phyloP scores from a whole-genome alignment of 495 filamentous ascomycete genomes.

The Penicillium bovifimosum region DNA sequence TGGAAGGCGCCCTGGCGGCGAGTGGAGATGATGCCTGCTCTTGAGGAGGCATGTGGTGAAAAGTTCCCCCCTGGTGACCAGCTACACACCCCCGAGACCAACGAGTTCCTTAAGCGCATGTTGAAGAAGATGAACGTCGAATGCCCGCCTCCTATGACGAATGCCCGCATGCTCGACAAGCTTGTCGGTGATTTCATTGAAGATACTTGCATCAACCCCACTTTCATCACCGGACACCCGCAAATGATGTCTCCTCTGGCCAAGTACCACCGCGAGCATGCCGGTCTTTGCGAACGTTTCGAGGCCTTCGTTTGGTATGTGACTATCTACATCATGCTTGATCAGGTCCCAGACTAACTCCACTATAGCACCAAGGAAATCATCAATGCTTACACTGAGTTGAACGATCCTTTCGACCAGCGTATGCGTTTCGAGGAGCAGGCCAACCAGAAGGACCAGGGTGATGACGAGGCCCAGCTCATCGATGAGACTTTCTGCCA shows the following conservation, averaged over 20 bases:
- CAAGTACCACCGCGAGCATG: constrained; percentile 79
- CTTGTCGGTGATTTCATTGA: constrained; percentile 96
- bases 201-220: constrained; percentile 87
- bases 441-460: constrained; percentile 88
- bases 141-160: constrained; percentile 84
- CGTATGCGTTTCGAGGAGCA: constrained; percentile 94
- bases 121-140: constrained; percentile 87
- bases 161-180: constrained; percentile 96
- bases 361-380: constrained; percentile 65
- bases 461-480: constrained; percentile 93
- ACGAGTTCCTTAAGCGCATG: constrained; percentile 76
- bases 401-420: constrained; percentile 96
- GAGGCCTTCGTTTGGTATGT: constrained; percentile 76
- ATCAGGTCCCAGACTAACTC: background rate
- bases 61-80: constrained; percentile 88
- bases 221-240: constrained; percentile 90
- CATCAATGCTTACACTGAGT: constrained; percentile 93
- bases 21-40: constrained; percentile 92
- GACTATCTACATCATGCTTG: constrained; percentile 79
- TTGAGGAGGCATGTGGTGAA: constrained; percentile 84
- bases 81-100: constrained; percentile 82
- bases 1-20: constrained; percentile 93
- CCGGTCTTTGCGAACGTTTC: constrained; percentile 91
- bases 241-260: constrained; percentile 98
- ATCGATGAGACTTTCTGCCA: constrained; percentile 92